Evolutionary conservation across 257 asterid species (phyloP).

Genomic region (Paulownia fortunei): DNA sequence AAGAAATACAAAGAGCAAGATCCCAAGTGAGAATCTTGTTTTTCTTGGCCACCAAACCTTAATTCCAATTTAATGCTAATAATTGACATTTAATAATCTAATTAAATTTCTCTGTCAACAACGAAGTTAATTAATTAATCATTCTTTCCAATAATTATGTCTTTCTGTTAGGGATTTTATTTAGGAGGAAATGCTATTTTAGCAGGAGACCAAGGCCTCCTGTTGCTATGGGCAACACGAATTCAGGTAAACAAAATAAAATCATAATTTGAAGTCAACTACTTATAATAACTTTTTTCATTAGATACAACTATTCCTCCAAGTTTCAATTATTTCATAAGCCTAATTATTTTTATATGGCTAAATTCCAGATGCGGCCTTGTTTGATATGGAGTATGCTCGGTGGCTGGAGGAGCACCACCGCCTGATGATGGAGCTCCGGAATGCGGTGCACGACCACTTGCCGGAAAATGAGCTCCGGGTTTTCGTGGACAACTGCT

Average conservation of each 20-base stretch:
- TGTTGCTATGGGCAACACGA: conserved; percentile 52
- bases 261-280: conserved; percentile 14
- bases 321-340: neutral
- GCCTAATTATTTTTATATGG: neutral
- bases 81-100: neutral
- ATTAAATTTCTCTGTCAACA: neutral
- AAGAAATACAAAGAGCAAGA: conserved; percentile 82
- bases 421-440: conserved; percentile 70
- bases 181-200: conserved; percentile 61
- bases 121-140: neutral
- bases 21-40: conserved; percentile 58
- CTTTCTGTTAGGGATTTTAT: conserved; percentile 57
- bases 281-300: neutral
- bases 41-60: neutral
- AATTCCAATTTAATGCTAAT: neutral
- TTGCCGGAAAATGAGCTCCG: conserved; percentile 75
- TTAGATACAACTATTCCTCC: neutral
- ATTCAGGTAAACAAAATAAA: conserved; percentile 50
- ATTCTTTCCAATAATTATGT: conserved; percentile 7
- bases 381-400: conserved; percentile 78
- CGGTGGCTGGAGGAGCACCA: conserved; percentile 92
- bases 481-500: conserved; percentile 55
- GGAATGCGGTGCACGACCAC: conserved; percentile 66
- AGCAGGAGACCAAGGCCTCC: conserved; percentile 73
- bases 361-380: conserved; percentile 48